Evolutionary conservation across 2,329 filamentous ascomycete genomes (phyloP).

Genomic region (Ophiostoma piceae): DNA sequence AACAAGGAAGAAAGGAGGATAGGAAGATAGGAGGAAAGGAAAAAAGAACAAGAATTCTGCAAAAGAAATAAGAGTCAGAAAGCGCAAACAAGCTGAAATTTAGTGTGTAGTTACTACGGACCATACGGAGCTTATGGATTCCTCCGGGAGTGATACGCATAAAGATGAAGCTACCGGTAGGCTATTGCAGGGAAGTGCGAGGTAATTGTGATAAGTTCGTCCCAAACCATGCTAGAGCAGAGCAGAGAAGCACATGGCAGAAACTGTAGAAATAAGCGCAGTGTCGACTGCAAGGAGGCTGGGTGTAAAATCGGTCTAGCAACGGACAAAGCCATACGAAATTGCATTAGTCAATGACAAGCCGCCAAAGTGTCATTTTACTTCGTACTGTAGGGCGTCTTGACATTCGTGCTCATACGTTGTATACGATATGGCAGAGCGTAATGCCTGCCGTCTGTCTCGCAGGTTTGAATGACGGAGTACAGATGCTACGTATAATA

Average conservation of each 20-base stretch:
- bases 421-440: no score
- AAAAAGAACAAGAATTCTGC: neutral
- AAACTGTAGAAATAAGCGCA: neutral
- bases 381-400: no score
- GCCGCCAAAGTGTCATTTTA: neutral
- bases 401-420: no score
- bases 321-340: neutral
- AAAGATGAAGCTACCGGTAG: neutral
- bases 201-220: neutral
- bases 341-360: neutral
- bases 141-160: neutral
- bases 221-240: neutral
- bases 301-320: neutral
- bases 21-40: slow-evolving; percentile 4
- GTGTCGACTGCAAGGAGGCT: neutral
- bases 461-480: neutral
- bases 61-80: neutral
- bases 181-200: neutral
- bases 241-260: neutral
- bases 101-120: neutral
- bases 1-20: neutral
- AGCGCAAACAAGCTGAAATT: neutral
- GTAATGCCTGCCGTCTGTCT: neutral
- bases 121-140: neutral
- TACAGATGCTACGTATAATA: neutral